Base-by-base conservation (phyloP, 371 early-diverging fungal species). In the Mortierella sp. region DNA sequence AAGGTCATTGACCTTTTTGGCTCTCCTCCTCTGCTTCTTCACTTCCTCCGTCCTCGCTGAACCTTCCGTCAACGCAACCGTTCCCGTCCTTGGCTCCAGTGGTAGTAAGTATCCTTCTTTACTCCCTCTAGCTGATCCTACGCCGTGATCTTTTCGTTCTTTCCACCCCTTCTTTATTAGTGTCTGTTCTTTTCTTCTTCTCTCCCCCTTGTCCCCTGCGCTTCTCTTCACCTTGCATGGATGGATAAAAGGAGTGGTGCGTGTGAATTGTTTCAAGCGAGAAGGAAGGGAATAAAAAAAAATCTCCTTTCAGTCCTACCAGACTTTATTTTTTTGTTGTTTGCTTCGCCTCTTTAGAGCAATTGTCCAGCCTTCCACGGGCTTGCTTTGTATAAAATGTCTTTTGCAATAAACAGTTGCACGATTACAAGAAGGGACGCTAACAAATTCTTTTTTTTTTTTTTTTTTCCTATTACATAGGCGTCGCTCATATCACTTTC, bases 401-500 rank as follows among this genome's bases (percentile, higher is more conserved):
- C 3, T 36, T 36, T 2, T 36, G 36, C 36, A 36, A 6, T 36
- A 36, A 36, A 36, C 36, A 36, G 36, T 3, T 5, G 36, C 6
- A 36, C 36, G 6, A 6, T 36, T 5, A 6, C 6, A 36, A 36
- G 36, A 33, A 36, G 36, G 22, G 5, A 28, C 9, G 15, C 15
- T 50, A 58, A 61, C 53, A 33, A 40, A 36, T 36, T 3, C 36
- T 8, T 22, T 60, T 38, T 33, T 7, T 52, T 58, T 38, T 15
- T 22, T 60, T 38, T 33, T 7, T 52, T 58, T 38, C 10, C 15
- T 28, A 48, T 53, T 45, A 40, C n/a, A n/a, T 70, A 71, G 84
- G 58, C 32, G 83, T 86, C 11, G 70, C 75, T 53, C 60, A 80
- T 11, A 77, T 87, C n/a, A 85, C 87, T 36, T 85, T 85, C 15